Evolutionary conservation across 2,329 filamentous ascomycete genomes (phyloP).

Genomic region (Zymoseptoria crescenta): DNA sequence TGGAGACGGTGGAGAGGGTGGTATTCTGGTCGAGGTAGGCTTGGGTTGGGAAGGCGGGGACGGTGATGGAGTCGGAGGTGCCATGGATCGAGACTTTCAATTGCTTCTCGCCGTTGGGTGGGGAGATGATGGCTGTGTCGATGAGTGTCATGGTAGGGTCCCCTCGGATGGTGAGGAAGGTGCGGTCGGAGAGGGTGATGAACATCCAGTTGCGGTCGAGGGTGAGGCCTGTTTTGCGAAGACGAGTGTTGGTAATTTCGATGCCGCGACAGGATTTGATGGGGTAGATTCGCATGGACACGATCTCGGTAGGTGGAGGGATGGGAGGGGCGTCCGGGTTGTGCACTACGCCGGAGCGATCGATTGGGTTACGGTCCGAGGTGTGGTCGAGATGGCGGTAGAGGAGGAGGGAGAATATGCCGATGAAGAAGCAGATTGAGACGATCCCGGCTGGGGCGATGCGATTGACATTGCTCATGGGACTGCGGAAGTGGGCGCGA

Average conservation of each 20-base stretch:
- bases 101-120: constrained; percentile 30
- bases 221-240: constrained; percentile 51
- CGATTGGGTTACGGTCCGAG: constrained; percentile 6
- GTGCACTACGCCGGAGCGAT: constrained; percentile 14
- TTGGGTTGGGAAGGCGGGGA: constrained; percentile 48
- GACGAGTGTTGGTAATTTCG: constrained; percentile 43
- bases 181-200: constrained; percentile 42
- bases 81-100: constrained; percentile 44
- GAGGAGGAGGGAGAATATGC: constrained; percentile 19
- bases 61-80: constrained; percentile 37
- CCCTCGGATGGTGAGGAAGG: constrained; percentile 57
- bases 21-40: constrained; percentile 51
- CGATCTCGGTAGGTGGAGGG: constrained; percentile 35
- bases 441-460: constrained; percentile 16
- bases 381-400: constrained; percentile 13
- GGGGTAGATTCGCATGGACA: constrained; percentile 52
- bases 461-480: neutral
- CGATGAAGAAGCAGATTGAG: constrained; percentile 19
- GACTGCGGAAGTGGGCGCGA: neutral
- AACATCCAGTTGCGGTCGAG: constrained; percentile 62
- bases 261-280: constrained; percentile 61
- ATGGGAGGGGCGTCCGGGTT: constrained; percentile 24
- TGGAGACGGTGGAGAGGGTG: constrained; percentile 41
- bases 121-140: constrained; percentile 43
- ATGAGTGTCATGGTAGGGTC: constrained; percentile 57